A percentile compares a stretch with the other conserved stretches of the same genome.
Evolutionary conservation across 345 rosid genomes (phyloP).

Genomic region (Dimocarpus longan): DNA sequence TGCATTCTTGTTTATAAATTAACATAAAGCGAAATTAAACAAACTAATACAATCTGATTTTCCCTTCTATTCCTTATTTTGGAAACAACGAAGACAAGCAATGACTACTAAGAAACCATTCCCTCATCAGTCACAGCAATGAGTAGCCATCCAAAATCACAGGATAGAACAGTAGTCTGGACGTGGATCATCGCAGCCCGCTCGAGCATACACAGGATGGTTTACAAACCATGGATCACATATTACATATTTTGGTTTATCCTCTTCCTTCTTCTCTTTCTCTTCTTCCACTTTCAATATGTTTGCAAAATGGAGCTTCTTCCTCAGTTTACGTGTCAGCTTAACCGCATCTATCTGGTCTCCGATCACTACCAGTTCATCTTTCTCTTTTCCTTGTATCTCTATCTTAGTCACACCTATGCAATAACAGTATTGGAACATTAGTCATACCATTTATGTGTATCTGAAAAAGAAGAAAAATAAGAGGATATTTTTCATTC

Average conservation of each 20-base stretch:
- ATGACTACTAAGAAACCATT: too few relatives aligned
- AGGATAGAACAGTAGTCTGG: background rate
- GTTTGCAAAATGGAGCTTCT: constrained; percentile 3
- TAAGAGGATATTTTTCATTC: too few relatives aligned
- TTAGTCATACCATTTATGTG: background rate
- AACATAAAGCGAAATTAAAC: too few relatives aligned
- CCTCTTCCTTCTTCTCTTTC: background rate
- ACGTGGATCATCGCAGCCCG: background rate
- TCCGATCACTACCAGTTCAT: constrained; percentile 23
- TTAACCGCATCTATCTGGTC: background rate
- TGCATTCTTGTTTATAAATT: too few relatives aligned
- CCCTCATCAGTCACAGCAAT: too few relatives aligned
- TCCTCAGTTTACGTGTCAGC: constrained; percentile 2
- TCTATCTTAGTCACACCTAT: constrained; percentile 25
- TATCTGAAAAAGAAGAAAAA: too few relatives aligned
- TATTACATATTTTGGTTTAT: too few relatives aligned
- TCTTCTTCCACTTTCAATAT: constrained; percentile 7
- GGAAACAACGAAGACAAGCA: too few relatives aligned
- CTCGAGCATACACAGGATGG: background rate
- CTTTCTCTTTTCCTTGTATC: constrained; percentile 10
- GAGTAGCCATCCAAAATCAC: background rate
- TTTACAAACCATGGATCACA: too few relatives aligned
- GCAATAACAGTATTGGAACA: background rate
- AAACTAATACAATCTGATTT: too few relatives aligned
- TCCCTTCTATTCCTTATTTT: too few relatives aligned